Conservation (phyloP, 176 grass and related monocot genomes). For the Calamus simplicifolius region DNA sequence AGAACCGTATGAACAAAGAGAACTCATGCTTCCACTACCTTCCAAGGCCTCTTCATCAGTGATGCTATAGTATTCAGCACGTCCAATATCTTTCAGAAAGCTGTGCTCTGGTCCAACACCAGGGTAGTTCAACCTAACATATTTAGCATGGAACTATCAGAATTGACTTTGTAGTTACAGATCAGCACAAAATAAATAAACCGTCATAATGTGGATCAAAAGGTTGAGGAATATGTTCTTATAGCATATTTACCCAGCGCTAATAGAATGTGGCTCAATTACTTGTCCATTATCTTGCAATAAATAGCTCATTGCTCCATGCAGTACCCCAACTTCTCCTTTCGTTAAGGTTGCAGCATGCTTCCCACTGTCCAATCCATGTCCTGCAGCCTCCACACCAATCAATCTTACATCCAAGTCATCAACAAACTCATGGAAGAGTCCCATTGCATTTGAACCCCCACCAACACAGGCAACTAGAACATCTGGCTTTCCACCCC, state of each 20-base stretch:
- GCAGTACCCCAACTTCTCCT: conserved; percentile 87
- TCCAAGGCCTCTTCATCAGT: conserved; percentile 92
- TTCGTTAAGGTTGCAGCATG: conserved; percentile 90
- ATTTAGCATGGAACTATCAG: too few species aligned
- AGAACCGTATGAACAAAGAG: neutral
- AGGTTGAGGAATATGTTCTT: neutral
- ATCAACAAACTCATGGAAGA: conserved; percentile 92
- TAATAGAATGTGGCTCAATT: conserved; percentile 96
- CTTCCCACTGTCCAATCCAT: conserved; percentile 76
- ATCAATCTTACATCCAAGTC: conserved; percentile 75
- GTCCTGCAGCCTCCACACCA: conserved; percentile 92
- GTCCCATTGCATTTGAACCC: conserved; percentile 93
- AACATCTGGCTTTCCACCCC: conserved; percentile 84
- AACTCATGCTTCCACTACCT: conserved; percentile 30
- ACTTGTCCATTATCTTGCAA: conserved; percentile 95
- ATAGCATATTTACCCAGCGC: conserved; percentile 60
- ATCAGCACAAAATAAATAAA: too few species aligned
- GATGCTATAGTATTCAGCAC: conserved; percentile 85
- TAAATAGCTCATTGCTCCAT: conserved; percentile 93
- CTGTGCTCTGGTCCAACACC: conserved; percentile 96
- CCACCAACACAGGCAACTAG: conserved; percentile 93
- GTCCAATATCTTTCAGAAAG: conserved; percentile 81
- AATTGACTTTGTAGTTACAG: neutral
- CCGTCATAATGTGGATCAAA: neutral
- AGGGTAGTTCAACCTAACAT: conserved; percentile 79